Evolutionary conservation across 805 yeast species (phyloP), one percentile per base, ranked within the genome.

Genomic region (Priceomyces castillae): DNA sequence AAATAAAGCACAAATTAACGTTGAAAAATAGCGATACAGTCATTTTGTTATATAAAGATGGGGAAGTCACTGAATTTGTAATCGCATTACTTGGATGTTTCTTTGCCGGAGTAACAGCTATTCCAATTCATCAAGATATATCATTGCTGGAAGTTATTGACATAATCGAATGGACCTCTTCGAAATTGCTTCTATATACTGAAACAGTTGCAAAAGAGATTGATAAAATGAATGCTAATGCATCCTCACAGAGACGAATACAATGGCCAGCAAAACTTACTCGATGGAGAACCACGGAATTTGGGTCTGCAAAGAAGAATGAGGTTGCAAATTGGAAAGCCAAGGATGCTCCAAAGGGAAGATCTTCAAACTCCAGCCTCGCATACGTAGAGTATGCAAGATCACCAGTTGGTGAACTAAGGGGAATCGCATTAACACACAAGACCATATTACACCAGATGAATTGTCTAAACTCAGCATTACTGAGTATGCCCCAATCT

Each of bases 391-490:
- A 94, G 65, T 94, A 86, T 57, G 81, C 94, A 0, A 78, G 90
- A 52, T 85, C 95, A 1, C 95, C 97, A 0, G 79, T 86, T 20
- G 98, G 98, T 2, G 95, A 90, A 50, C 65, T 90, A 28, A 74
- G 96, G 45, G 99, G 99, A 14, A 95, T 94, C 28, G 96, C 95
- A 1, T 77, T 94, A 58, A 86, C 94, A 18, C 98, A 94, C 60
- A 73, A 88, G 46, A 90, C 96, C 0, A 78, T 94, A 5, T 75
- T 86, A 58, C 92, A 88, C 51, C 99, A 94, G 58, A 87, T 94
- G 90, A 76, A 79, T 47, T 78, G 88, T 37, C 57, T 94, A 18
- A 76, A 85, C 3, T 74, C 82, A 7, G 79, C 92, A 11, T 65
- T 92, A 6, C 80, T 80, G 52, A 82, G 90, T 37, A 67, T 73